These are phyloP conservation scores for Martiniozyma abietophila DNA, from an alignment of 805 yeast genomes.

Conservation along the genomic window DNA sequence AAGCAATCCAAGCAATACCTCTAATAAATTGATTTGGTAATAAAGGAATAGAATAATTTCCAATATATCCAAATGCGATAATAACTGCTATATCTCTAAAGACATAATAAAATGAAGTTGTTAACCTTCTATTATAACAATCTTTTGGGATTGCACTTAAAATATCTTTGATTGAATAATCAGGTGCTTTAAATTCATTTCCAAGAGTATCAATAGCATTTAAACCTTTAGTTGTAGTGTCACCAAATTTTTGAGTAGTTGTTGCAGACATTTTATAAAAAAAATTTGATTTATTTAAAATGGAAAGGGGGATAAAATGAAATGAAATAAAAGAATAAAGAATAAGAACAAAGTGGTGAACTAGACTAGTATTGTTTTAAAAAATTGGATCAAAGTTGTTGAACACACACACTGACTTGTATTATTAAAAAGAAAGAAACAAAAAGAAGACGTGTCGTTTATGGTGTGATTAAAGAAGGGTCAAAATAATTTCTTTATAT, in stretches of 20 bases:
- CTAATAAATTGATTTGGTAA: conserved; percentile 37
- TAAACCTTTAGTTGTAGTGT: conserved; percentile 30
- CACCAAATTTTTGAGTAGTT: conserved; percentile 30
- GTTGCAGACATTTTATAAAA: conserved; percentile 11
- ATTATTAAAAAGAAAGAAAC: too few relatives aligned
- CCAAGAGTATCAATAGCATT: conserved; percentile 54
- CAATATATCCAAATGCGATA: conserved; percentile 42
- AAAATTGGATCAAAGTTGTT: too few relatives aligned
- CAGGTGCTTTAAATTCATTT: conserved; percentile 62
- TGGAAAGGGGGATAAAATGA: background rate
- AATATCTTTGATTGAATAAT: conserved; percentile 66
- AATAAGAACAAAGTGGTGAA: too few relatives aligned
- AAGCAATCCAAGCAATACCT: conserved; percentile 48
- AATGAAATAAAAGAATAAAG: background rate
- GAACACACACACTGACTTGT: too few relatives aligned
- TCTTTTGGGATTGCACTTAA: conserved; percentile 62
- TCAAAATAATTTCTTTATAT: too few relatives aligned
- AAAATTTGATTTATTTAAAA: too few relatives aligned
- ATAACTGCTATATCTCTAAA: conserved; percentile 51
- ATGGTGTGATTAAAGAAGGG: too few relatives aligned
- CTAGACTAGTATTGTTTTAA: too few relatives aligned
- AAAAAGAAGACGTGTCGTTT: too few relatives aligned
- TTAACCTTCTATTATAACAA: conserved; percentile 58
- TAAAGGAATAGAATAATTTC: conserved; percentile 43
- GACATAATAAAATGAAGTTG: conserved; percentile 52